Evolutionary conservation across 1,284 basidiomycete species (phyloP).

Genomic region (Abortiporus biennis): DNA sequence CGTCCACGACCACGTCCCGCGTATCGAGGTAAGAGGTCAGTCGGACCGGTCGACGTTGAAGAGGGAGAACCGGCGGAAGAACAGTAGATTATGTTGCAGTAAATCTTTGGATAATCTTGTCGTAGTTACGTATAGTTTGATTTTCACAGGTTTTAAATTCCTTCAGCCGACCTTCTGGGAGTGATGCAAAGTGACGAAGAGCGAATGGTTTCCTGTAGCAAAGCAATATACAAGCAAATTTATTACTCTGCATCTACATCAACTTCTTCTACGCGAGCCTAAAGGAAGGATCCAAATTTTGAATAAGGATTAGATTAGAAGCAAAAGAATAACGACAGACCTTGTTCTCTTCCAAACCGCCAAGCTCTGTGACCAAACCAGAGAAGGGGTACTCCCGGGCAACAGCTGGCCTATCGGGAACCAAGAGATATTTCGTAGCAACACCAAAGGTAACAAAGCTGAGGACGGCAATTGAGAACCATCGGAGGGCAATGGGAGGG

Average conservation of each 20-base stretch:
- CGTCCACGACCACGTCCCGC: constrained; percentile 32
- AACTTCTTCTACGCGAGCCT: constrained; percentile 12
- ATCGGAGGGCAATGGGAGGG: constrained; percentile 52
- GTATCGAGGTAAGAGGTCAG: constrained; percentile 16
- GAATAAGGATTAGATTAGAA: constrained; percentile 2
- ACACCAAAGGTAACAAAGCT: constrained; percentile 57
- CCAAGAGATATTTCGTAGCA: constrained; percentile 42
- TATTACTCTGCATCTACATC: constrained; percentile 14
- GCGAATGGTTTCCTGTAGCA: background rate
- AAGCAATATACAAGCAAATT: constrained; percentile 4
- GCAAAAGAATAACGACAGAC: constrained; percentile 38
- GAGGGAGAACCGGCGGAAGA: no score
- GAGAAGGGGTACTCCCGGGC: constrained; percentile 69
- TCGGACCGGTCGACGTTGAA: no score
- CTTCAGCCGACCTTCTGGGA: background rate
- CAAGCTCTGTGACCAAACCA: constrained; percentile 68
- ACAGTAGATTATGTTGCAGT: no score
- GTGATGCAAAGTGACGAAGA: background rate
- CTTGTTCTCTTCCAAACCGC: constrained; percentile 70
- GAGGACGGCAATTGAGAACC: constrained; percentile 54
- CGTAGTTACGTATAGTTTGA: no score
- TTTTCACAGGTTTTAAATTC: no score
- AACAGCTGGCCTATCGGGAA: constrained; percentile 55
- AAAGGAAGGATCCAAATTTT: background rate
- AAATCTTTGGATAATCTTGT: no score